phyloP scores from a whole-genome alignment of 768 basidiomycete genomes.

The Neoboletus magnificus region DNA sequence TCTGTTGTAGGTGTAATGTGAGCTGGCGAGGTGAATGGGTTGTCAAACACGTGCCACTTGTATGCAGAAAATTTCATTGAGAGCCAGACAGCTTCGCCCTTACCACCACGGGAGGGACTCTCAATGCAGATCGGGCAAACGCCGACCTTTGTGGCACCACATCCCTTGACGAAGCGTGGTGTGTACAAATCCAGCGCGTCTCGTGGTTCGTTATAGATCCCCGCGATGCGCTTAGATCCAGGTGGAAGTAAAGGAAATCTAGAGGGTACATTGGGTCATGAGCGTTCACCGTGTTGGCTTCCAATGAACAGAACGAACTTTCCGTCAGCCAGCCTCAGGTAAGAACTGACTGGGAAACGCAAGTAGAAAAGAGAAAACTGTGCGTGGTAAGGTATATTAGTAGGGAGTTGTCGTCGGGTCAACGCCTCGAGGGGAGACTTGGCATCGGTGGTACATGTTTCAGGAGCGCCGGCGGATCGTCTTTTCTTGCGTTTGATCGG shows the following conservation, averaged over 20 bases:
- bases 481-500: slow-evolving; percentile 12
- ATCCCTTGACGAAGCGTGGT: slow-evolving; percentile 71
- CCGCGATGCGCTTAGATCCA: slow-evolving; percentile 31
- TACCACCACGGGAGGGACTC: slow-evolving; percentile 55
- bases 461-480: neutral
- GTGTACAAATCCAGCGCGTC: slow-evolving; percentile 68
- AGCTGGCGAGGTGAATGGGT: neutral
- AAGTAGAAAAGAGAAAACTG: slow-evolving; percentile 65
- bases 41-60: slow-evolving; percentile 57
- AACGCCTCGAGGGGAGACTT: neutral
- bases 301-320: slow-evolving; percentile 34
- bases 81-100: slow-evolving; percentile 63
- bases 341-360: slow-evolving; percentile 64
- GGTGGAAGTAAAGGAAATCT: slow-evolving; percentile 19
- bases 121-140: slow-evolving; percentile 78
- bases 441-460: neutral
- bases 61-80: slow-evolving; percentile 79
- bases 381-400: slow-evolving; percentile 41
- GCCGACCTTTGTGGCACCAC: slow-evolving; percentile 65
- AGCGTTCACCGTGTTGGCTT: neutral
- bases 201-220: slow-evolving; percentile 59
- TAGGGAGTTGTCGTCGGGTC: slow-evolving; percentile 49
- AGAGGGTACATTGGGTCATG: neutral
- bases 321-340: slow-evolving; percentile 38
- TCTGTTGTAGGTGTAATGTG: slow-evolving; percentile 13